phyloP scores from a whole-genome alignment of 495 filamentous ascomycete genomes.

The Friedmanniomyces simplex region DNA sequence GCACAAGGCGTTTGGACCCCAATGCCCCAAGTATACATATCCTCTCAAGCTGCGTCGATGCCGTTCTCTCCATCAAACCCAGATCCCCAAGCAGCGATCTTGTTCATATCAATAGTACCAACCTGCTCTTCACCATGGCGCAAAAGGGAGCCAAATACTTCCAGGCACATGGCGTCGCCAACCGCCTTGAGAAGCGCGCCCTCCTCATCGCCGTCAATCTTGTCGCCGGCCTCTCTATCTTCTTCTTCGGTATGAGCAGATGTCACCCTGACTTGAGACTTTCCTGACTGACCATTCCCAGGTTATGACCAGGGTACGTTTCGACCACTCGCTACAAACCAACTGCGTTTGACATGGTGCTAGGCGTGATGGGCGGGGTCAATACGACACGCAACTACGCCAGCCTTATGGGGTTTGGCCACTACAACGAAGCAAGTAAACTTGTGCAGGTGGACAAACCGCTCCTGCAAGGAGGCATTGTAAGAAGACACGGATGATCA shows the following conservation, averaged over 20 bases:
- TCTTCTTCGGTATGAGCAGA: slow-evolving; percentile 41
- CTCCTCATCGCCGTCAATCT: slow-evolving; percentile 57
- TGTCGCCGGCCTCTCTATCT: slow-evolving; percentile 49
- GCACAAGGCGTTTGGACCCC: no score
- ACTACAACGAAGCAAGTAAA: slow-evolving; percentile 38
- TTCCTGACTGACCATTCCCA: not conserved
- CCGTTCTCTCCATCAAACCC: no score
- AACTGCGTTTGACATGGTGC: not conserved
- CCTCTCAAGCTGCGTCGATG: no score
- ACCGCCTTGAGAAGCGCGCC: slow-evolving; percentile 49
- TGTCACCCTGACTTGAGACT: not conserved
- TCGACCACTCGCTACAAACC: not conserved
- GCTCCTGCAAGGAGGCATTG: slow-evolving; percentile 58
- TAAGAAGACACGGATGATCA: slow-evolving; percentile 20
- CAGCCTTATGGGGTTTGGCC: slow-evolving; percentile 55
- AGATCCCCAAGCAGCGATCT: not conserved
- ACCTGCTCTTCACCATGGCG: not conserved
- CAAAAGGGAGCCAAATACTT: not conserved
- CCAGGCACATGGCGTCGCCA: slow-evolving; percentile 38
- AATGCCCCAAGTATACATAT: no score
- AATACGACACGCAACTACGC: slow-evolving; percentile 57
- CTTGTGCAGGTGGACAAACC: slow-evolving; percentile 46
- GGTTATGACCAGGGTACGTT: slow-evolving; percentile 50
- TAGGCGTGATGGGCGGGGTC: slow-evolving; percentile 57
- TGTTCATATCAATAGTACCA: not conserved